Evolutionary conservation across 2,329 filamentous ascomycete species (phyloP).

Genomic region (Ophiostoma himal-ulmi): DNA sequence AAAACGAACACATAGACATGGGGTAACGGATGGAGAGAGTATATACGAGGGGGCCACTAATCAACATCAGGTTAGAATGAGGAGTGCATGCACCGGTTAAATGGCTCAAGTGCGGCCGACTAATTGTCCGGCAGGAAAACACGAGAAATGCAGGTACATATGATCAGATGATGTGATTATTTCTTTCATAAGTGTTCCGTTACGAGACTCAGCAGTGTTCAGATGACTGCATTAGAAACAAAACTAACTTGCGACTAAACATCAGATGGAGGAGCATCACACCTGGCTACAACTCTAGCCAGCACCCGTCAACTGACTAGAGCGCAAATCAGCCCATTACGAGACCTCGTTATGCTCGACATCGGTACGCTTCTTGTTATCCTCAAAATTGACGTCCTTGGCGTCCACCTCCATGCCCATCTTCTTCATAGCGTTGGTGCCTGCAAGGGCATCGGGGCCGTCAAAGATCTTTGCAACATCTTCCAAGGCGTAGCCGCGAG

Average conservation of each 20-base stretch:
- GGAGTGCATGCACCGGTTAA: neutral
- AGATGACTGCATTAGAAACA: neutral
- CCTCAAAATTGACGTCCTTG: neutral
- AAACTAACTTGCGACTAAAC: neutral
- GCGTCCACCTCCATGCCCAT: conserved; percentile 16
- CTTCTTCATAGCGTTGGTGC: conserved; percentile 17
- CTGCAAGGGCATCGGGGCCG: conserved; percentile 13
- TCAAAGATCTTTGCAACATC: conserved; percentile 49
- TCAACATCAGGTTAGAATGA: neutral
- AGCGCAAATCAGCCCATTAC: neutral
- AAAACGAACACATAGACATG: neutral
- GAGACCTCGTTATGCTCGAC: conserved; percentile 17
- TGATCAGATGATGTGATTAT: neutral
- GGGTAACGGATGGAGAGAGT: neutral
- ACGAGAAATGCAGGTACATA: neutral
- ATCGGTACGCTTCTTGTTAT: neutral
- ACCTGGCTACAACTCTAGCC: neutral
- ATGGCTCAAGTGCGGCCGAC: neutral
- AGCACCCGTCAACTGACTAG: too few relatives aligned
- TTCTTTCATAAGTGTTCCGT: neutral
- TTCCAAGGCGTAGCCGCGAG: conserved; percentile 21
- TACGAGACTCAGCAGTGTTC: neutral
- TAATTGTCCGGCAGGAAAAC: neutral
- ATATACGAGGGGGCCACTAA: neutral
- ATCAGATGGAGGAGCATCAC: neutral